Evolutionary conservation across 345 rosid genomes (phyloP), one percentile per base, ranked within the genome.

Genomic region (Hibiscus trionum): DNA sequence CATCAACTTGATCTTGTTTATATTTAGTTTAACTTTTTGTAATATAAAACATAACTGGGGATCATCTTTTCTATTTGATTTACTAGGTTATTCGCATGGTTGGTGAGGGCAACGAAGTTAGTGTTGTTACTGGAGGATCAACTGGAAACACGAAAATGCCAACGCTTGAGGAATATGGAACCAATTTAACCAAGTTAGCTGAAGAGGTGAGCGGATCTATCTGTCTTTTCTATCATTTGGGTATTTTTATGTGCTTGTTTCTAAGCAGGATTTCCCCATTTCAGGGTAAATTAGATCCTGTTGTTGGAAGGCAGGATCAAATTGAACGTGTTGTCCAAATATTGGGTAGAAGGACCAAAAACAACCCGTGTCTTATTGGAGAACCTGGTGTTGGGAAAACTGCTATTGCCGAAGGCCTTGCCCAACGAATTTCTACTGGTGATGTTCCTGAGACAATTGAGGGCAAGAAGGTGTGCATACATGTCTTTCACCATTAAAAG

Each of bases 311-410:
- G 78, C 98, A 96, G 81, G 84, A 79, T 11, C 99, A 96, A 77
- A 96, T 96, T 26, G 98, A 96, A 78, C 86, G 99, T 52, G 99
- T 96, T 33, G 84, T 91, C 66, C 99, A 96, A 79, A 96, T 96
- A 77, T 79, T 96, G 86, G 99, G 95, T 65, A 91, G 99, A 47
- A 77, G 99, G 76, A 96, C 99, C 61, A 93, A 96, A 81, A 96
- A 96, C 77, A 96, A 96, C 49, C 98, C 99, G 0, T 96, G 99
- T 77, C 98, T 96, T 77, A 91, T 93, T 74, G 99, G 99, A 82
- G 99, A 96, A 80, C 99, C 99, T 76, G 99, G 99, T 57, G 99
- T 96, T 49, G 99, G 99, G 63, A 96, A 96, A 88, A 96, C 99
- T 59, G 98, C 99, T 71, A 96, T 96, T 79, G 99, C 99, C 1